Conservation (phyloP, 2,329 filamentous ascomycete genomes). For the Paracamarosporium sp. region DNA sequence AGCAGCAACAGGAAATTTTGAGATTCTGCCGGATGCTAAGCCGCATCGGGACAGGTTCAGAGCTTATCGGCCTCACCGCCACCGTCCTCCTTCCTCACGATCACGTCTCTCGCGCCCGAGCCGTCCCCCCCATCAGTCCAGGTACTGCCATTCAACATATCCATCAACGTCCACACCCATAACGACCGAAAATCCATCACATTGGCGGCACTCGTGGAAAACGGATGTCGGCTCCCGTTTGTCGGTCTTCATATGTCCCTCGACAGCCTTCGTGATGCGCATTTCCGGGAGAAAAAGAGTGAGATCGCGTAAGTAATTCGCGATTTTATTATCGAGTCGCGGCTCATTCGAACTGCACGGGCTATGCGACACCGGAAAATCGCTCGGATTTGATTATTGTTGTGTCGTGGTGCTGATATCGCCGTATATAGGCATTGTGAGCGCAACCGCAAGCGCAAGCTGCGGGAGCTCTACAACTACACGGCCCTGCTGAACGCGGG, state of each 20-base stretch:
- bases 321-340: constrained; percentile 40
- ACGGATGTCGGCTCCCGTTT: constrained; percentile 55
- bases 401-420: constrained; percentile 47
- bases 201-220: constrained; percentile 51
- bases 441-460: constrained; percentile 87
- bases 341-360: constrained; percentile 27
- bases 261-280: constrained; percentile 52
- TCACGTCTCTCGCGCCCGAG: constrained; percentile 22
- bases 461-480: constrained; percentile 85
- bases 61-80: neutral
- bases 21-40: constrained; percentile 26
- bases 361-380: constrained; percentile 49
- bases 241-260: constrained; percentile 56
- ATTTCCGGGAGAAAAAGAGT: constrained; percentile 49
- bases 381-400: constrained; percentile 46
- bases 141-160: constrained; percentile 36
- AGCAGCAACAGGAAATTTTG: constrained; percentile 27
- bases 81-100: constrained; percentile 31
- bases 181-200: constrained; percentile 44
- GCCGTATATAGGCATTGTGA: constrained; percentile 57
- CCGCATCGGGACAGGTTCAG: neutral
- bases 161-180: constrained; percentile 42
- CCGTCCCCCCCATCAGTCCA: constrained; percentile 32
- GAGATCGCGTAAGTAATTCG: constrained; percentile 52
- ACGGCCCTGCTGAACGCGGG: constrained; percentile 65